These are phyloP conservation scores for Aspergillus quadrilineatus DNA, from an alignment of 2,329 filamentous ascomycete species.

Conservation along the genomic window DNA sequence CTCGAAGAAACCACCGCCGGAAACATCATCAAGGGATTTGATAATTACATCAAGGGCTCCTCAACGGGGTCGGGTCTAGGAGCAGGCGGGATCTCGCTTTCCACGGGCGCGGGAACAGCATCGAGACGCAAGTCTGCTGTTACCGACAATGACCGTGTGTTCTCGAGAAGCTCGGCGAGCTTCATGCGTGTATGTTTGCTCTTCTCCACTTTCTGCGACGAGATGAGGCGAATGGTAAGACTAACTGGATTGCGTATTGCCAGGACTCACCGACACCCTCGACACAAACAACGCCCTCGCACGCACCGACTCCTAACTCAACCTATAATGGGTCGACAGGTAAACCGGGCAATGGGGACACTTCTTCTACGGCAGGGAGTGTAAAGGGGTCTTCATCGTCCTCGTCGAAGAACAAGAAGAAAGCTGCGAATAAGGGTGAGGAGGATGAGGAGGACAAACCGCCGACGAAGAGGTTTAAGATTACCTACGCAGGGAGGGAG, in stretches of 20 bases:
- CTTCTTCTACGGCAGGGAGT: constrained; percentile 27
- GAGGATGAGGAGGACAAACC: constrained; percentile 40
- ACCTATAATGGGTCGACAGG: constrained; percentile 31
- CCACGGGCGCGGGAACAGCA: constrained; percentile 22
- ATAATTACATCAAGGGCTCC: constrained; percentile 93
- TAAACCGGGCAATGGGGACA: constrained; percentile 29
- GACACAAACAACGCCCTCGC: constrained; percentile 48
- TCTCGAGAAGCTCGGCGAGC: constrained; percentile 50
- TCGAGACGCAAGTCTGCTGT: constrained; percentile 47
- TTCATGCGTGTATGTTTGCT: constrained; percentile 43
- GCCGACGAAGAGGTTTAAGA: constrained; percentile 45
- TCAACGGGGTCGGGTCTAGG: constrained; percentile 50
- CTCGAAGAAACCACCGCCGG: constrained; percentile 83
- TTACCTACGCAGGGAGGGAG: constrained; percentile 46
- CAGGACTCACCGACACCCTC: constrained; percentile 47
- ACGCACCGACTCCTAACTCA: constrained; percentile 47
- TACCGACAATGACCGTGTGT: constrained; percentile 48
- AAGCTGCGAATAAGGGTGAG: constrained; percentile 31
- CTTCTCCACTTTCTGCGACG: neutral
- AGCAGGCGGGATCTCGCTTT: constrained; percentile 33
- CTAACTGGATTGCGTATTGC: constrained; percentile 3
- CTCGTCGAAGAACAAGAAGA: constrained; percentile 46
- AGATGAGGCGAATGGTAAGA: neutral
- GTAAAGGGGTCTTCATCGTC: constrained; percentile 34
- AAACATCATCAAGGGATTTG: constrained; percentile 97